Evolutionary conservation across 2,329 filamentous ascomycete species (phyloP), one percentile per base, ranked within the genome.

Genomic region (Simplicillium aogashimaense): DNA sequence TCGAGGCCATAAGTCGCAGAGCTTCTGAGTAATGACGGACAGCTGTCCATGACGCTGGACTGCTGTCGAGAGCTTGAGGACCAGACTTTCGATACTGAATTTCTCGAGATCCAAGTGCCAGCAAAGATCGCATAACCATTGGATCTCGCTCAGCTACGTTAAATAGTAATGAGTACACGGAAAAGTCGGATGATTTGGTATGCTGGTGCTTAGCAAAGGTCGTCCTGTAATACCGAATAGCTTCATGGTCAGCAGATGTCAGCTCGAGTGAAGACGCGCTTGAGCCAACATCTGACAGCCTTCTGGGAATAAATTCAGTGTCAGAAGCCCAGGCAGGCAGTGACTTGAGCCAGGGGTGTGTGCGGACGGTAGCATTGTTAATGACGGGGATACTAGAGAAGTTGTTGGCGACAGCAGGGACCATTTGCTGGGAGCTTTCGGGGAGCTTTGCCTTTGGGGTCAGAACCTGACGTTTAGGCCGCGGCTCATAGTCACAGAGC

Each of bases 61-160:
- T 39, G 18, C 32, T 34, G n/a, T 29, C 38, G 18, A 38, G 38
- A 37, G 39, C 41, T n/a, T 14, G 20, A n/a, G 36, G 38, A 17
- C 37, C 44, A 37, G 40, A 46, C 16, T 47, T 52, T 16, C 52
- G 51, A 31, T 53, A 56, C 18, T 55, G 52, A 34, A 59, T 52
- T 38, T 59, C 58, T 39, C 54, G 51, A 11, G 51, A 47, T 3
- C 57, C 57, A 4, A 63, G 47, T 0, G 59, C 56, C 12, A 62
- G 46, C 6, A 60, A 43, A 47, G 60, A 59, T 32, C 58, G 57
- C 60, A 63, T 62, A 8, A 59, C 54, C 43, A 60, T 55, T 3
- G 55, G 47, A n/a, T 60, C 54, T 7, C 50, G 47, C 35, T 53
- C 46, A 1, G 58, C 59, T 15, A 60, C 44, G 16, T 47, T 46